Conservation (phyloP, 1,284 basidiomycete species). For the Lentinula novae-zelandiae region DNA sequence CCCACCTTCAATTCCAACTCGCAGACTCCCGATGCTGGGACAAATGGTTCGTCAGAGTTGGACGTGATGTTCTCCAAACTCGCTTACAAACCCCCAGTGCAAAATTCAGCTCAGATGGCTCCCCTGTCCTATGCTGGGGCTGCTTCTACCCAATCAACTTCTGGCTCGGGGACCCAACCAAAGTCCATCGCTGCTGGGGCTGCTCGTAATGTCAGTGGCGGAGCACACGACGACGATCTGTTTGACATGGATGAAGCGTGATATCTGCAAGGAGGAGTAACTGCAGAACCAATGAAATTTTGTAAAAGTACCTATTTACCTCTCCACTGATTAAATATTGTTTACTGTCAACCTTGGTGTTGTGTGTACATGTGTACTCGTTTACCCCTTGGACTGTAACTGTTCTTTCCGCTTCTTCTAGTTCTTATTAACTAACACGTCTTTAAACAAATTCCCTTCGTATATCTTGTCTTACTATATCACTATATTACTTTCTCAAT, state of each 20-base stretch:
- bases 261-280: not conserved
- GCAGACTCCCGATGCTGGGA: not conserved
- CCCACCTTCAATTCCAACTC: not conserved
- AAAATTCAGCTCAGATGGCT: not conserved
- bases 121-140: not conserved
- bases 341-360: not conserved
- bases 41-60: not conserved
- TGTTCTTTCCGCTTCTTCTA: not conserved
- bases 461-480: not conserved
- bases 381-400: not conserved
- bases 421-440: not conserved
- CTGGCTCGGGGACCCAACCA: not conserved
- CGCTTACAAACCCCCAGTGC: not conserved
- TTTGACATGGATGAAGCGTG: constrained; percentile 5
- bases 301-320: constrained; percentile 7
- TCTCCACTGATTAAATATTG: not conserved
- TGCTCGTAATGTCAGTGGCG: not conserved
- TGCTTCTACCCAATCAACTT: not conserved
- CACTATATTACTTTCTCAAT: not conserved
- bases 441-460: not conserved
- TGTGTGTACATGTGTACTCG: constrained; percentile 2
- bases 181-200: not conserved
- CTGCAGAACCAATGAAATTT: not conserved
- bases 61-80: not conserved
- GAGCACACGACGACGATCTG: not conserved